A percentile compares a stretch with the other conserved stretches of the same genome.
Conservation (phyloP, 768 basidiomycete species). For the Kwoniella heveanensis region DNA sequence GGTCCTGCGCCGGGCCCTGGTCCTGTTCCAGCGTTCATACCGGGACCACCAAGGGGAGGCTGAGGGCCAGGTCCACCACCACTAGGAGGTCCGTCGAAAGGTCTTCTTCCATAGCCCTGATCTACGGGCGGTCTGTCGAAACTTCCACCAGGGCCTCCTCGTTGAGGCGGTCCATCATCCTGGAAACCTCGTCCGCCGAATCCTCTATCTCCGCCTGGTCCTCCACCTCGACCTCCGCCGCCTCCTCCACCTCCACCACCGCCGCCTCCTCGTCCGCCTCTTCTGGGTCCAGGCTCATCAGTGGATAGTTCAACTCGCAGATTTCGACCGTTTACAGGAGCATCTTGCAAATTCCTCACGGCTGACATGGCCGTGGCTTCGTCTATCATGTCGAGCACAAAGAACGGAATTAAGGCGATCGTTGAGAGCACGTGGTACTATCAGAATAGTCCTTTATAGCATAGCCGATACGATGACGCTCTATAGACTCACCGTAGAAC, state of each 20-base stretch:
- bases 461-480: no score
- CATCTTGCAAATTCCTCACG: constrained; percentile 91
- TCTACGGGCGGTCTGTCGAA: constrained; percentile 3
- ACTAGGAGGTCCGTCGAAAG: not conserved
- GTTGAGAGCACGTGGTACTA: no score
- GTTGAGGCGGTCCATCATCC: constrained; percentile 19
- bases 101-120: constrained; percentile 13
- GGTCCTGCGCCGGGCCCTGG: not conserved
- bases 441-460: no score
- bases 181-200: constrained; percentile 1
- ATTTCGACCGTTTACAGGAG: constrained; percentile 86
- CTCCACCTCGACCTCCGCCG: constrained; percentile 18
- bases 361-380: constrained; percentile 95
- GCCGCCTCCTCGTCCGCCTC: constrained; percentile 13
- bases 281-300: constrained; percentile 46
- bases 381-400: constrained; percentile 59
- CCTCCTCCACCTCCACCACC: constrained; percentile 28
- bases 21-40: not conserved
- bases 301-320: constrained; percentile 79
- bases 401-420: not conserved
- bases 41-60: not conserved
- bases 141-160: constrained; percentile 11
- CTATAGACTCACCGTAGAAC: constrained; percentile 50
- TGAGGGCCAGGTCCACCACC: constrained; percentile 4
- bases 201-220: constrained; percentile 2